Percentiles rank a stretch among this genome's conserved stretches.
Conservation (phyloP, 108 stramenopile species). For the Parietichytrium sp. region DNA sequence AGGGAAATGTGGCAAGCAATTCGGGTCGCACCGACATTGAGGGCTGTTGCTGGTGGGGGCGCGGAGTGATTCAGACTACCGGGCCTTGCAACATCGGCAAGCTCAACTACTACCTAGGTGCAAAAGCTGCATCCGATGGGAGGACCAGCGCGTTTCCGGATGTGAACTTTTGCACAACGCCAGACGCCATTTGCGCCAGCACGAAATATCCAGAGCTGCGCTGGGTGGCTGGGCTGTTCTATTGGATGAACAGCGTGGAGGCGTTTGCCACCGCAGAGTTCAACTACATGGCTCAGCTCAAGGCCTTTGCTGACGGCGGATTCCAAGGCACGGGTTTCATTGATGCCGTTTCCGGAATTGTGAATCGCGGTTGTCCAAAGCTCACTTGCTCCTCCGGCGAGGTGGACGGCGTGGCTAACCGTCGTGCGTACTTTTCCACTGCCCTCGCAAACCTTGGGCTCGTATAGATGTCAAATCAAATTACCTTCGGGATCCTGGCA, state of each 20-base stretch:
- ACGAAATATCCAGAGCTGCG: conserved; percentile 48
- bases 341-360: neutral
- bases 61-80: conserved; percentile 60
- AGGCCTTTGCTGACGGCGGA: conserved; percentile 56
- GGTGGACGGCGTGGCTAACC: neutral
- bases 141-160: conserved; percentile 53
- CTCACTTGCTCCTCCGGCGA: neutral
- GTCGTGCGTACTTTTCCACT: neutral
- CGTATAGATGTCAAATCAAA: too few species aligned
- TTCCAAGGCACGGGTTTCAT: conserved; percentile 17
- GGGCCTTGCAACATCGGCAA: conserved; percentile 62
- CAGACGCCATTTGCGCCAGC: conserved; percentile 55
- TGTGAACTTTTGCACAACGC: conserved; percentile 56
- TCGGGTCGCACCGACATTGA: conserved; percentile 58
- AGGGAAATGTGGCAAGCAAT: conserved; percentile 49
- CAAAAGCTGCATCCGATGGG: conserved; percentile 55
- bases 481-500: too few species aligned
- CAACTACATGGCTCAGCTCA: conserved; percentile 55
- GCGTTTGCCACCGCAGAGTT: conserved; percentile 53
- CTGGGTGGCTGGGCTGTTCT: conserved; percentile 63
- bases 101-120: conserved; percentile 56
- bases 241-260: conserved; percentile 59
- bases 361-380: neutral
- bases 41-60: conserved; percentile 65
- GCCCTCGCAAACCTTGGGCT: too few species aligned